Evolutionary conservation across 1,284 basidiomycete species (phyloP).

Genomic region (Retiboletus fuscus): DNA sequence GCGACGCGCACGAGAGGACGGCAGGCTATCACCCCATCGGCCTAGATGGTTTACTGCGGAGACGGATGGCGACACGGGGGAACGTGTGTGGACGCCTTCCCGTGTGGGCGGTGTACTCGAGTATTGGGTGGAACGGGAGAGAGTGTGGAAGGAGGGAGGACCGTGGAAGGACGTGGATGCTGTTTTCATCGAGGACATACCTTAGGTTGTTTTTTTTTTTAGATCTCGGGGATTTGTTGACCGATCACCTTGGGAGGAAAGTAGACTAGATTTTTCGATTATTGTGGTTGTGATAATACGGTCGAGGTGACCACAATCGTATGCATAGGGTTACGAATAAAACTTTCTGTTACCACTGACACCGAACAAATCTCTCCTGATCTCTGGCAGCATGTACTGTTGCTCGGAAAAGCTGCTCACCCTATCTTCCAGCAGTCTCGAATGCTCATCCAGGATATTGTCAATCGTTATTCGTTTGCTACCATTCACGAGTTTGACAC

Average conservation of each 20-base stretch:
- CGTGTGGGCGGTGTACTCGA: conserved; percentile 68
- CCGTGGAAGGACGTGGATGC: conserved; percentile 79
- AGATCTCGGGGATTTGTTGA: neutral
- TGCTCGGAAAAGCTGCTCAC: conserved; percentile 56
- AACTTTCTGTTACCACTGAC: conserved; percentile 89
- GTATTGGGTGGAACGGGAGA: conserved; percentile 88
- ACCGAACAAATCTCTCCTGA: conserved; percentile 87
- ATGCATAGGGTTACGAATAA: conserved; percentile 61
- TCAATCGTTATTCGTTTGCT: conserved; percentile 86
- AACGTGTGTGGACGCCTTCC: conserved; percentile 85
- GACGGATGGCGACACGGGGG: conserved; percentile 87
- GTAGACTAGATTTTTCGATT: conserved; percentile 22
- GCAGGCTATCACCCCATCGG: conserved; percentile 76
- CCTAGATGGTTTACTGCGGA: conserved; percentile 87
- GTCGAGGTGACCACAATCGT: neutral
- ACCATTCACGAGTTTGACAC: conserved; percentile 81
- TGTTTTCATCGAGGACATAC: conserved; percentile 78
- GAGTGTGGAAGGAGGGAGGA: conserved; percentile 61
- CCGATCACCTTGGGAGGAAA: conserved; percentile 1
- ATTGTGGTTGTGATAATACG: neutral
- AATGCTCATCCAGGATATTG: conserved; percentile 91
- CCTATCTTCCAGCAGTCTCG: conserved; percentile 88
- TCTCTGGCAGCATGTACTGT: conserved; percentile 91
- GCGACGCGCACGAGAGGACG: conserved; percentile 82
- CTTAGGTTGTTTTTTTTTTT: conserved; percentile 27